phyloP scores from a whole-genome alignment of 768 basidiomycete species.

The Suillus cothurnatus region DNA sequence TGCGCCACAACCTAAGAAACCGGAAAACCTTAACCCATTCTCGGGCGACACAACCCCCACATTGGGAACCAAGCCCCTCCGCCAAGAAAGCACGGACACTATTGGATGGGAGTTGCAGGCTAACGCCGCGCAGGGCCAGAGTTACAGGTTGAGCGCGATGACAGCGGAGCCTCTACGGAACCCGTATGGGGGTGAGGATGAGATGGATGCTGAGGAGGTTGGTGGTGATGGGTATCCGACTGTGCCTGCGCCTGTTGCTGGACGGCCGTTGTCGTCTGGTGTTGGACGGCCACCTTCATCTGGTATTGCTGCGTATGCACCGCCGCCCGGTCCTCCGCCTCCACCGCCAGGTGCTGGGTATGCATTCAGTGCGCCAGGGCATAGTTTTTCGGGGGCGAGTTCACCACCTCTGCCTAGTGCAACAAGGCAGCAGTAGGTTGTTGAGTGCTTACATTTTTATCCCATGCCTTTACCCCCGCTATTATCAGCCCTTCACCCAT shows the following conservation, averaged over 20 bases:
- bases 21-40: constrained; percentile 16
- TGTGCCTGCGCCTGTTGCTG: constrained; percentile 1
- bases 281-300: neutral
- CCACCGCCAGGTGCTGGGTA: constrained; percentile 21
- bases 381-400: constrained; percentile 21
- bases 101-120: constrained; percentile 33
- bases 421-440: neutral
- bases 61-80: constrained; percentile 12
- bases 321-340: constrained; percentile 11
- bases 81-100: constrained; percentile 33
- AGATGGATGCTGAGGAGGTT: constrained; percentile 21
- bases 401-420: constrained; percentile 5
- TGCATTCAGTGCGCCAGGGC: constrained; percentile 25
- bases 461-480: neutral
- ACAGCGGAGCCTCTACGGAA: constrained; percentile 21
- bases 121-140: constrained; percentile 27
- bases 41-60: constrained; percentile 16
- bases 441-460: neutral
- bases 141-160: constrained; percentile 25
- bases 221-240: neutral
- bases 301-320: neutral
- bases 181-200: constrained; percentile 25
- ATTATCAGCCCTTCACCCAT: neutral
- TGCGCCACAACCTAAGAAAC: constrained; percentile 51
- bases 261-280: neutral